phyloP scores from a whole-genome alignment of 495 filamentous ascomycete species.

The Cercophora scortea region DNA sequence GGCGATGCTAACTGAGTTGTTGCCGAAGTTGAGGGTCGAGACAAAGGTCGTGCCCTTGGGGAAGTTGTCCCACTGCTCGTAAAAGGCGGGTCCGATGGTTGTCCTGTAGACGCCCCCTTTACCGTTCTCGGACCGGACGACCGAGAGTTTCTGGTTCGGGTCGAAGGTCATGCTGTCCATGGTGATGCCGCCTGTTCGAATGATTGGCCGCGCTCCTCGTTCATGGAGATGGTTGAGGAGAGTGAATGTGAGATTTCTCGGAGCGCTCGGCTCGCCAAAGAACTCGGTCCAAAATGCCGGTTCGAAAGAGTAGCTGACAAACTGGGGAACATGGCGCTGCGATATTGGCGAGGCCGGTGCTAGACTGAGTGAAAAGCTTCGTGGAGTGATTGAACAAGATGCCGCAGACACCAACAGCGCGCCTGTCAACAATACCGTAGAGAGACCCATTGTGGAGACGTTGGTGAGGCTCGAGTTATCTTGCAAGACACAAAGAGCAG shows the following conservation, averaged over 20 bases:
- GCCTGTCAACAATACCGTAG: no score
- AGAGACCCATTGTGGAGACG: no score
- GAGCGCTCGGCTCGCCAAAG: constrained; percentile 15
- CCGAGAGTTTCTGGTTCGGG: constrained; percentile 5
- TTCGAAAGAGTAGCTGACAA: constrained; percentile 17
- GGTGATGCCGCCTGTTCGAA: constrained; percentile 15
- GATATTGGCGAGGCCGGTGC: constrained; percentile 9
- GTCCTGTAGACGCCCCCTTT: constrained; percentile 15
- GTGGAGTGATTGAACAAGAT: no score
- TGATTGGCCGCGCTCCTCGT: constrained; percentile 13
- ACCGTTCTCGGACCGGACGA: constrained; percentile 12
- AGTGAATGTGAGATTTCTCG: constrained; percentile 11
- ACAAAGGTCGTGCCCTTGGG: constrained; percentile 13
- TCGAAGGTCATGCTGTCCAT: constrained; percentile 17
- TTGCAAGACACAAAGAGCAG: no score
- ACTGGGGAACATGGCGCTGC: constrained; percentile 10
- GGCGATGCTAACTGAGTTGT: constrained; percentile 12
- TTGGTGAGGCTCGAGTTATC: no score
- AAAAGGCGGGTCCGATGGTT: constrained; percentile 14
- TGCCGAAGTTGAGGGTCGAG: constrained; percentile 18
- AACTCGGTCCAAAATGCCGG: constrained; percentile 18
- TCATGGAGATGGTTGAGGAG: constrained; percentile 13
- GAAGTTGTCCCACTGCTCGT: constrained; percentile 14
- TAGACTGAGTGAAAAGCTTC: no score
- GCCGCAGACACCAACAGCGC: no score